Base-by-base conservation (phyloP, 352 stramenopile genomes). In the Globisporangium parvum region DNA sequence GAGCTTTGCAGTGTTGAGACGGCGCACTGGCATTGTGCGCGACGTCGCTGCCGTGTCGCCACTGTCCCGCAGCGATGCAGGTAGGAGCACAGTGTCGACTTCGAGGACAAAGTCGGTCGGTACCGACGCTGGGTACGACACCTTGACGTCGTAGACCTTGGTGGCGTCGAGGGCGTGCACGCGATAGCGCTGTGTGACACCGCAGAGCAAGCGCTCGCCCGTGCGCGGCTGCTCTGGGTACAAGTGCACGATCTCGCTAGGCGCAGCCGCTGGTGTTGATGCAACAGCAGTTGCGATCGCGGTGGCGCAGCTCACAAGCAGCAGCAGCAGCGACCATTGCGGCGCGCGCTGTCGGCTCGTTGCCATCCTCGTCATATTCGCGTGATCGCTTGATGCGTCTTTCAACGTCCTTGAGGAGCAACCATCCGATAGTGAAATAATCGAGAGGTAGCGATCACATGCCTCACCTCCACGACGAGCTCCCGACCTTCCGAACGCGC, bases 101-200 rank as follows among this genome's bases (percentile, higher is more conserved):
- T 80, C 67, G 17, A 91, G 58, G 3, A 57, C 55, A 57, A 91
- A 88, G 1, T 64, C 40, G 1, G 77, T 86, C 2, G 80, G 80
- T 20, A 84, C 55, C 6, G 76, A 77, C 3, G 80, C 76, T 3
- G 75, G 67, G 42, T 88, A 91, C 60, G 80, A 91, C 52, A 91
- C 69, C 67, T 91, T 91, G 61, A 91, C 67, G 57, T 89, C 79
- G 67, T 88, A 91, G 18, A 85, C 69, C 15, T 59, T 67, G 57
- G 24, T 21, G 0, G 71, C 66, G 4, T 77, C 61, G 12, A 91
- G 66, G 12, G 73, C 60, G 33, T 65, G 64, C n/a, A 88, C 60
- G 50, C 69, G 75, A 51, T 80, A 91, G 59, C 80, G 41, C 48
- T 81, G 73, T 15, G 66, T 66, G 8, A 71, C 41, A 35, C 74